A percentile compares a stretch with the other conserved stretches of the same genome.
These are phyloP conservation scores for Mycena chlorophos DNA, from an alignment of 768 basidiomycete genomes.

Conservation along the genomic window DNA sequence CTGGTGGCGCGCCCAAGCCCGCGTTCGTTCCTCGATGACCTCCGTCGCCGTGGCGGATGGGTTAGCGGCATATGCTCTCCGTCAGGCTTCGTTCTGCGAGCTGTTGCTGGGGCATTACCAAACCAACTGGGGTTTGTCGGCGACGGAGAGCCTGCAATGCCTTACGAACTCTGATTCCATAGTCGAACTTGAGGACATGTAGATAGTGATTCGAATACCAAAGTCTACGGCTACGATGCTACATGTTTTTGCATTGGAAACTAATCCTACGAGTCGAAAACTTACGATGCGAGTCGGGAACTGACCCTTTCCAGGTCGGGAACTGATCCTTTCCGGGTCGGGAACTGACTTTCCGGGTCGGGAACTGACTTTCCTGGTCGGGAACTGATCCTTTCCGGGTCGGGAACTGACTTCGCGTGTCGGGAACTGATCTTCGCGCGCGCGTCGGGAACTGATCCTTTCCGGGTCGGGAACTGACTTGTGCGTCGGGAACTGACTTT, in stretches of 20 bases:
- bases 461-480: background rate
- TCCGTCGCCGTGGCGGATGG: background rate
- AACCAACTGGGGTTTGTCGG: background rate
- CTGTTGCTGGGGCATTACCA: background rate
- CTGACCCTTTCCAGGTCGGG: too few species aligned
- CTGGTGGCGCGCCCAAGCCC: conserved; percentile 2
- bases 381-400: too few species aligned
- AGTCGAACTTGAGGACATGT: background rate
- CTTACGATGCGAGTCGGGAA: too few species aligned
- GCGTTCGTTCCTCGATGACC: background rate
- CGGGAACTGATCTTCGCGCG: background rate
- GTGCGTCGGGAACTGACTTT: background rate
- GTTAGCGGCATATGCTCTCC: background rate
- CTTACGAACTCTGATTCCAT: background rate
- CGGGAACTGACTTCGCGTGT: too few species aligned
- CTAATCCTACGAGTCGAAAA: too few species aligned
- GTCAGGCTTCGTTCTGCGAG: background rate
- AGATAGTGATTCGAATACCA: background rate
- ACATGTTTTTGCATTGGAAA: too few species aligned
- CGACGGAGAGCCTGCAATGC: background rate
- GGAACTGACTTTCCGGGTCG: too few species aligned
- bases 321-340: too few species aligned
- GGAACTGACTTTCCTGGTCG: too few species aligned
- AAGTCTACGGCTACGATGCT: too few species aligned
- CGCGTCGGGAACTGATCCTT: background rate